Evolutionary conservation across 257 asterid genomes (phyloP).

Genomic region (Misopates orontium): DNA sequence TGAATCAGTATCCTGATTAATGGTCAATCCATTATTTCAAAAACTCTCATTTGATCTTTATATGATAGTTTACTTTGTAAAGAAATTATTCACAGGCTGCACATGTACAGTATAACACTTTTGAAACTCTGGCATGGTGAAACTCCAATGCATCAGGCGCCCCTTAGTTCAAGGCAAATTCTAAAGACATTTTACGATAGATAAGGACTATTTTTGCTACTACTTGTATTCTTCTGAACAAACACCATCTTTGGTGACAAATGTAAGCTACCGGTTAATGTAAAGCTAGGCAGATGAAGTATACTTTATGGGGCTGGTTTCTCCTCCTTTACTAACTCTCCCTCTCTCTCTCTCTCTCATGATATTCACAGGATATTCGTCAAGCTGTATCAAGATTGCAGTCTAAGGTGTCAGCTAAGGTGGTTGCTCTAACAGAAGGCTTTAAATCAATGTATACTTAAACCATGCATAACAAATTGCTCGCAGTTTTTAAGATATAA

Average conservation of each 20-base stretch:
- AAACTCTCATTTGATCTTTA: too few species aligned
- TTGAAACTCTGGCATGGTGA: too few species aligned
- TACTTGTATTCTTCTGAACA: neutral
- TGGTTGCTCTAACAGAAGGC: constrained; percentile 82
- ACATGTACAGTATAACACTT: too few species aligned
- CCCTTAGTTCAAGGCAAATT: neutral
- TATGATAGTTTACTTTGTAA: too few species aligned
- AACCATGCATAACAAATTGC: neutral
- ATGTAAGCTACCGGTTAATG: neutral
- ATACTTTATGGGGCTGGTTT: neutral
- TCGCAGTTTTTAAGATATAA: constrained; percentile 18
- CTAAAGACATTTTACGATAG: neutral
- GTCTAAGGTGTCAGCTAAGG: constrained; percentile 73
- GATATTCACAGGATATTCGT: constrained; percentile 65
- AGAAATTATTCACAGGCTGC: too few species aligned
- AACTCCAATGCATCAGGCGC: too few species aligned
- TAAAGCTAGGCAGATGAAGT: neutral
- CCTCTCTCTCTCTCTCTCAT: neutral
- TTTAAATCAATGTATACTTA: constrained; percentile 76
- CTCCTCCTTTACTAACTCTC: neutral
- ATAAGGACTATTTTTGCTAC: neutral
- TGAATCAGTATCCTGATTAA: too few species aligned
- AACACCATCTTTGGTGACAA: neutral
- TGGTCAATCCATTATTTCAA: too few species aligned
- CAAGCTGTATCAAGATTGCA: constrained; percentile 74